Conservation (phyloP, 768 basidiomycete species). For the Boletus pseudopeckii region DNA sequence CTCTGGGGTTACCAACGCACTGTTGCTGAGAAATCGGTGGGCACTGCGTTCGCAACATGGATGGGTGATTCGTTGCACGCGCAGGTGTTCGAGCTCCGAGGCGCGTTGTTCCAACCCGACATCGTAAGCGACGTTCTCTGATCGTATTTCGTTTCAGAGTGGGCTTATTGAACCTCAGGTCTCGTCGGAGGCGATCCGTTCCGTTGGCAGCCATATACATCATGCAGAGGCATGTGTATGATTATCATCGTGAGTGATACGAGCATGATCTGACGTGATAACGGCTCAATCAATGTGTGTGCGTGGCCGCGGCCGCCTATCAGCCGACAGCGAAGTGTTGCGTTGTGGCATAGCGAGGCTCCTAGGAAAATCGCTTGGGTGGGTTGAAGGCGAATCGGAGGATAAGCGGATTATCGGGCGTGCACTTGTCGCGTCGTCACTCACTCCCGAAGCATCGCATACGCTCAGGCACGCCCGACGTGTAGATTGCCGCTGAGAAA, state of each 20-base stretch:
- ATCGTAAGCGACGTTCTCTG: neutral
- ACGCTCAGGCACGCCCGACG: slow-evolving; percentile 1
- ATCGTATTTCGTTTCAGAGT: neutral
- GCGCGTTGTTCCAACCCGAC: neutral
- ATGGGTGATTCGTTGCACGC: slow-evolving; percentile 1
- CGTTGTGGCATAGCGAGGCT: slow-evolving; percentile 4
- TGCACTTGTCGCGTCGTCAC: slow-evolving; percentile 2
- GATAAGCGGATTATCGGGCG: slow-evolving; percentile 3
- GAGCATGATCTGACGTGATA: neutral
- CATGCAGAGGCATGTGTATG: slow-evolving; percentile 8
- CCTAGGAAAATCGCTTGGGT: slow-evolving; percentile 4
- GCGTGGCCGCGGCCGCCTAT: neutral
- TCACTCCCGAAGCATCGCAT: neutral
- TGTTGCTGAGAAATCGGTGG: slow-evolving; percentile 2
- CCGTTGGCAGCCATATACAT: slow-evolving; percentile 1
- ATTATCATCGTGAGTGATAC: slow-evolving; percentile 4
- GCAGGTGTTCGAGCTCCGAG: slow-evolving; percentile 4
- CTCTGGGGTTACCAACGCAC: slow-evolving; percentile 7
- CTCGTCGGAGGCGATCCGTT: neutral
- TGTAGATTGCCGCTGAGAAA: slow-evolving; percentile 2
- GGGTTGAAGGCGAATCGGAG: slow-evolving; percentile 8
- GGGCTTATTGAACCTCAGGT: too few species aligned
- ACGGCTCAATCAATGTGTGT: neutral
- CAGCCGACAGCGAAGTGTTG: slow-evolving; percentile 1
- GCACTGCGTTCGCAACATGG: neutral